Evolutionary conservation across 192 early-diverging fungal genomes (phyloP).

Genomic region (Coemansia sp.): DNA sequence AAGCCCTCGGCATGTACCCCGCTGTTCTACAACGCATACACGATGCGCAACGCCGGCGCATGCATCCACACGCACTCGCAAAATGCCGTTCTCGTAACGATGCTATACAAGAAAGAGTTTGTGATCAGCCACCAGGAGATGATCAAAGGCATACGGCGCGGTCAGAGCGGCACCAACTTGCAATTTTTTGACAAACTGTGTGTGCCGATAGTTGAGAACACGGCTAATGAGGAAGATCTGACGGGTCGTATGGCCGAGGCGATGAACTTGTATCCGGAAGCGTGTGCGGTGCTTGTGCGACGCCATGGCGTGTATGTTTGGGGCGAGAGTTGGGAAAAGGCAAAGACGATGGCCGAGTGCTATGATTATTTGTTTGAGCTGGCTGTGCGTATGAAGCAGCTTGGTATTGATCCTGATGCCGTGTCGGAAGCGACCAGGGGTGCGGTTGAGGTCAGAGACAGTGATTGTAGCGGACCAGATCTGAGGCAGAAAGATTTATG

Average conservation of each 20-base stretch:
- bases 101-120: conserved; percentile 80
- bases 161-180: conserved; percentile 62
- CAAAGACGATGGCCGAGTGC: conserved; percentile 97
- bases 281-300: conserved; percentile 91
- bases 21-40: conserved; percentile 91
- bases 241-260: conserved; percentile 84
- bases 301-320: conserved; percentile 97
- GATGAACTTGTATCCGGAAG: conserved; percentile 84
- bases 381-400: conserved; percentile 85
- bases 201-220: conserved; percentile 97
- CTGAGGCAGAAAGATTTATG: not conserved
- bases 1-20: conserved; percentile 95
- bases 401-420: conserved; percentile 74
- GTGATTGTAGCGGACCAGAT: not conserved
- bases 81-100: conserved; percentile 89
- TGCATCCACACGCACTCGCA: conserved; percentile 98
- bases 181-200: conserved; percentile 78
- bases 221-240: conserved; percentile 89
- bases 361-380: conserved; percentile 99
- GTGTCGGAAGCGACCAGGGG: conserved; percentile 19
- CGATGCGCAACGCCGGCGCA: conserved; percentile 77
- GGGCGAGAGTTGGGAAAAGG: conserved; percentile 95
- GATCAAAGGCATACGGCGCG: conserved; percentile 96
- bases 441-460: not conserved
- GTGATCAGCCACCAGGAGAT: conserved; percentile 95